Base-by-base conservation (phyloP, 2,329 filamentous ascomycete species). In the Trichoderma sp. region DNA sequence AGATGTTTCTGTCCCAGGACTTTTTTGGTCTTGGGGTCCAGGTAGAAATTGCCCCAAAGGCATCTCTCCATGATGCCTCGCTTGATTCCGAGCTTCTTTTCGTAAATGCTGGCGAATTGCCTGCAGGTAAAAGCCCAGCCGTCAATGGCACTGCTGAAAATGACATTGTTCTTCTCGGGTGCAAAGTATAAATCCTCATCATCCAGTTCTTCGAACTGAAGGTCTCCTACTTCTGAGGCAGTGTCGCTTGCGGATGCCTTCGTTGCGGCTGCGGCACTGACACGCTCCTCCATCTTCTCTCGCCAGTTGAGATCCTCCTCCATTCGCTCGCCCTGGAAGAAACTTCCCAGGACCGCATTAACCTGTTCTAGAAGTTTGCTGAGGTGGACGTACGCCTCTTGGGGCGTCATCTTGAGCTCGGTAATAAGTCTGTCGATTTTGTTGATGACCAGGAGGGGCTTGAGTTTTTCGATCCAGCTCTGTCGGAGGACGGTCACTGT, bases 41-140 rank as follows among this genome's bases (percentile, higher is more conserved):
- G 85, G 81, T 98, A 99, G 80, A 93, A 99, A 80, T 94, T 95
- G 60, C 96, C 96, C 96, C 96, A 99, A 0, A 99, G 86, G 0
- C 98, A 94, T 79, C 96, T 98, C 82, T 99, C 95, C 79, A 99
- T 88, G 0, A 93, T 83, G 30, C 90, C 90, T 61, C 95, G 89
- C 82, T 97, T 98, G 81, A 98, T 97, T 15, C 96, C 95, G 7
- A 99, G 88, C 81, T 99, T 99, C 85, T 95, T 97, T 82, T 98
- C 95, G 79, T 98, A 99, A 32, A 98, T 84, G 47, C 89, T 89
- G 21, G 96, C 95, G 80, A 99, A 99, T 78, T 99, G 96, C 65
- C 94, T 90, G 64, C 97, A 91, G 0, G 96, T 99, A 78, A 99
- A 99, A 3, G 96, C 96, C 96, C 96, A 99, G n/a, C 96, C 96